Evolutionary conservation across 176 grass and related monocot genomes (phyloP).

Genomic region (Carex scoparia): DNA sequence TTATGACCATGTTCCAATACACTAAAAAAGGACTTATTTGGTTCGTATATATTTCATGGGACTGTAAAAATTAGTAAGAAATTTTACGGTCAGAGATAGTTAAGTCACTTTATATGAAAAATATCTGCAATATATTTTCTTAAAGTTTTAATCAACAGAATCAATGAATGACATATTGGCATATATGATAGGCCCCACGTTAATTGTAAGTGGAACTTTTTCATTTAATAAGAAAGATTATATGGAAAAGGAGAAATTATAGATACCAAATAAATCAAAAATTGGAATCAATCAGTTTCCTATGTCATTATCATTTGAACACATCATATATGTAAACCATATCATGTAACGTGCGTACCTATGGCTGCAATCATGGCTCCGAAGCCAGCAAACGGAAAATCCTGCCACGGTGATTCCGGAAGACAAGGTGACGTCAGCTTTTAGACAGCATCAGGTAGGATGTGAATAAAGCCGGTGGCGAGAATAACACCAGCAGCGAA

Average conservation of each 20-base stretch:
- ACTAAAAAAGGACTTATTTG: too few species aligned
- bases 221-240: neutral
- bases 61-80: too few species aligned
- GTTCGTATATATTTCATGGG: too few species aligned
- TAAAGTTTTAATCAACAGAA: too few species aligned
- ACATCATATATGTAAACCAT: neutral
- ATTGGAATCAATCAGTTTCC: neutral
- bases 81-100: too few species aligned
- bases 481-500: slow-evolving; percentile 80
- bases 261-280: neutral
- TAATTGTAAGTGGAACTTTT: neutral
- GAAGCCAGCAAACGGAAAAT: slow-evolving; percentile 23
- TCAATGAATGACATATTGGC: too few species aligned
- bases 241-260: neutral
- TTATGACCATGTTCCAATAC: too few species aligned
- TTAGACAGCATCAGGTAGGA: slow-evolving; percentile 52
- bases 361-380: slow-evolving; percentile 61
- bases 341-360: slow-evolving; percentile 9
- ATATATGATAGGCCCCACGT: too few species aligned
- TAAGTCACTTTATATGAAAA: too few species aligned
- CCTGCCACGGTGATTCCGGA: slow-evolving; percentile 32
- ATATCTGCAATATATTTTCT: too few species aligned
- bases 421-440: slow-evolving; percentile 57
- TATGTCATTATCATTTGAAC: neutral
- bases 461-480: slow-evolving; percentile 68